Evolutionary conservation across 2,329 filamentous ascomycete genomes (phyloP).

Genomic region (Venturia aucupariae): DNA sequence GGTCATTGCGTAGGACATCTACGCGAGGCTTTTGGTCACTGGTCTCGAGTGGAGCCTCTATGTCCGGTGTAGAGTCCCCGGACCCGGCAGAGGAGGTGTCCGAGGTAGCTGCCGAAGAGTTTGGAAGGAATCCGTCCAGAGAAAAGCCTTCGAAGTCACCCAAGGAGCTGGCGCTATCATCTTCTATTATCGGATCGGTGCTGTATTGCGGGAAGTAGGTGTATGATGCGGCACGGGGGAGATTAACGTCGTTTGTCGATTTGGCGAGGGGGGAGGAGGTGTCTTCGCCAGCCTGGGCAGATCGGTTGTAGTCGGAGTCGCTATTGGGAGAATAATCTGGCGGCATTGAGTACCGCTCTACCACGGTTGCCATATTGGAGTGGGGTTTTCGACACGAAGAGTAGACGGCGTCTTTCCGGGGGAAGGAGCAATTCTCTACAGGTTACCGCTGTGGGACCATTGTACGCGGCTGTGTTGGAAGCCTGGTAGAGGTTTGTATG

Average conservation of each 20-base stretch:
- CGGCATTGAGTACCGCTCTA: constrained; percentile 7
- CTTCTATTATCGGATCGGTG: constrained; percentile 16
- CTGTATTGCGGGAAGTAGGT: constrained; percentile 31
- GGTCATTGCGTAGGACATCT: constrained; percentile 5
- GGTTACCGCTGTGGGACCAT: constrained; percentile 1
- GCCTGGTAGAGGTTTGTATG: not conserved
- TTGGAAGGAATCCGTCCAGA: not conserved
- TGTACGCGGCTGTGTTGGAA: not conserved
- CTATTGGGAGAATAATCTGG: not conserved
- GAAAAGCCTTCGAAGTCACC: not conserved
- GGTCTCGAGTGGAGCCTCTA: constrained; percentile 1
- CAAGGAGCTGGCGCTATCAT: not conserved
- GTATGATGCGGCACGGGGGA: constrained; percentile 32
- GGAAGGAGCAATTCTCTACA: not conserved
- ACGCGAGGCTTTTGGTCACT: constrained; percentile 2
- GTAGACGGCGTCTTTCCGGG: not conserved
- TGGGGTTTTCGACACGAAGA: not conserved
- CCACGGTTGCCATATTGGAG: constrained; percentile 8
- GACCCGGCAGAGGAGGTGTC: constrained; percentile 4
- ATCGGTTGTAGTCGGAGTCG: constrained; percentile 1
- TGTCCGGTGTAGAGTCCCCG: constrained; percentile 8
- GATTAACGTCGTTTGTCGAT: constrained; percentile 21
- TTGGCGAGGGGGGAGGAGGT: not conserved
- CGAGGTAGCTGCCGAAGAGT: not conserved
- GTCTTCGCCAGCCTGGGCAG: not conserved